Evolutionary conservation across 208 protist species (phyloP), one percentile per base, ranked within the genome.

Genomic region (Wallacemonas sp.): DNA sequence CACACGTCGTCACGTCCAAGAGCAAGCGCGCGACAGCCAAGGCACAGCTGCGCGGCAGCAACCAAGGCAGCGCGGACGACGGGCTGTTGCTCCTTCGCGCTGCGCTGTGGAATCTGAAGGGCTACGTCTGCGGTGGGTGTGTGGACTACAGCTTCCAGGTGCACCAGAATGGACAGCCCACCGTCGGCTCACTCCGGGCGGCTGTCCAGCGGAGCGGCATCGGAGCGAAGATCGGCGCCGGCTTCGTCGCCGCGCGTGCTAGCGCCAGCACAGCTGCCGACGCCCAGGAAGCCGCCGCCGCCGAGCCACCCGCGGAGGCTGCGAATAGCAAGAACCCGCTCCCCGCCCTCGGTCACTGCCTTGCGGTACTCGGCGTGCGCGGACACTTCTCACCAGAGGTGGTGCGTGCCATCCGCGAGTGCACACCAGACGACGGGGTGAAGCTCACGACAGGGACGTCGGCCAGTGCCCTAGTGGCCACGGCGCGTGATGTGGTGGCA

Each of bases 311-410:
- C 1, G 41, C 41, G 9, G 6, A 9, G 27, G 0, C 46, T 8
- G 53, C 4, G 26, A 33, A 44, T 12, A 41, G 29, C 36, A 22
- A n/a, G 21, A 33, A 8, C 13, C 63, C 66, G 33, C 66, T 87
- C 24, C 68, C 76, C 0, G 73, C 83, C 15, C 64, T 95, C 19
- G 80, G 84, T 50, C 89, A 93, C 52, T 92, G 73, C 57, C 0
- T 95, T 17, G 85, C 81, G 2, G 83, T 95, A 15, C 45, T 95
- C 29, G 89, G 89, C 4, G 64, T 70, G 32, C 84, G 86, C 30
- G 85, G 81, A 0, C 78, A 85, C 24, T 91, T 77, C 62, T 93
- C 90, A 1, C 3, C 36, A n/a, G 83, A 82, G 63, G 58, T 93
- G 38, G 21, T 38, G 12, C 61, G 45, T 10, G 76, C 79, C 12